phyloP scores from a whole-genome alignment of 306 rosid genomes.

The Inga leiocalycina region DNA sequence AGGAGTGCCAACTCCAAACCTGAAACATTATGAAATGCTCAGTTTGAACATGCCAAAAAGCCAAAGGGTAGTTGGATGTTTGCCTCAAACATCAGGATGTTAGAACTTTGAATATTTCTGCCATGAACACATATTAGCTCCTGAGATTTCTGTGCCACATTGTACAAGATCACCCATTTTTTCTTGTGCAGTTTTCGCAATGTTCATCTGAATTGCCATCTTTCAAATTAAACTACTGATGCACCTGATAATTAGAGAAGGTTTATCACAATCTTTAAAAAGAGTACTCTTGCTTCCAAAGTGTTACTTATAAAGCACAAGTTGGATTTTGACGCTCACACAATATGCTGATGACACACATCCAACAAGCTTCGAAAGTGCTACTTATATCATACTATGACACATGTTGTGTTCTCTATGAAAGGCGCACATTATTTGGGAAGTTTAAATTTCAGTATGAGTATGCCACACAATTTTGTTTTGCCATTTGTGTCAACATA shows the following conservation, averaged over 20 bases:
- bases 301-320: neutral
- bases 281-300: neutral
- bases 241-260: neutral
- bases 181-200: neutral
- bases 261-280: neutral
- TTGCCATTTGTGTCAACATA: neutral
- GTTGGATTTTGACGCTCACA: neutral
- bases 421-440: neutral
- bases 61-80: neutral
- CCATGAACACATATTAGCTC: neutral
- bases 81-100: neutral
- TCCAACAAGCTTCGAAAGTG: neutral
- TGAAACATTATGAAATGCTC: too few relatives aligned
- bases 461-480: neutral
- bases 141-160: neutral
- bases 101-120: neutral
- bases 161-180: neutral
- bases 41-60: neutral
- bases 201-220: conserved; percentile 1
- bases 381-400: neutral
- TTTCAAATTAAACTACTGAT: neutral
- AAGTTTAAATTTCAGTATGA: neutral
- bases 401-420: neutral
- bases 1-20: neutral
- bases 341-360: neutral